A percentile compares a stretch with the other conserved stretches of the same genome.
Evolutionary conservation across 768 basidiomycete genomes (phyloP).

Genomic region (Termitomyces heimii): DNA sequence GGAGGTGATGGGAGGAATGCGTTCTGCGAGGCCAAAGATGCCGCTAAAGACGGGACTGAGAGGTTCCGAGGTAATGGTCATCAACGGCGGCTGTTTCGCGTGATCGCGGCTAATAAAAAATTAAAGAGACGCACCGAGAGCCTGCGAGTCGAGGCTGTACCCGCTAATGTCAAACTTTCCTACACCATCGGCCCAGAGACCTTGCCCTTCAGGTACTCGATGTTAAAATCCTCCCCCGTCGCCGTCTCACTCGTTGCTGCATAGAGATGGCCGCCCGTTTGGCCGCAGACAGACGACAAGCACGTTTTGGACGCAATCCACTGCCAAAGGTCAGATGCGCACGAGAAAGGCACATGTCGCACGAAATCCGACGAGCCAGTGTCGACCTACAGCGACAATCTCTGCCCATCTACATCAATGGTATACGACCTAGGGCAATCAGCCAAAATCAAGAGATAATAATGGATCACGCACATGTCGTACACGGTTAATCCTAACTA

Average conservation of each 20-base stretch:
- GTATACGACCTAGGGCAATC: no score
- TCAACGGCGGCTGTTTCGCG: slow-evolving; percentile 50
- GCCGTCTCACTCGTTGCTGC: slow-evolving; percentile 42
- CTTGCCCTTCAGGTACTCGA: slow-evolving; percentile 55
- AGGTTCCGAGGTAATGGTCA: slow-evolving; percentile 47
- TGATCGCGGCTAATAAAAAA: neutral
- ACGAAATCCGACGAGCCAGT: slow-evolving; percentile 82
- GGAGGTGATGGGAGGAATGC: slow-evolving; percentile 40
- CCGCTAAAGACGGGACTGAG: slow-evolving; percentile 55
- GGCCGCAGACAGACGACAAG: slow-evolving; percentile 43
- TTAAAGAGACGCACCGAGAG: slow-evolving; percentile 45
- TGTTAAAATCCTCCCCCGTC: slow-evolving; percentile 38
- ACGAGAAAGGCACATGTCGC: neutral
- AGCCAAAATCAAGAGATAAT: no score
- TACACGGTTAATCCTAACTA: no score
- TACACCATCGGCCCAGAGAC: slow-evolving; percentile 63
- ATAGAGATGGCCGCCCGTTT: slow-evolving; percentile 44
- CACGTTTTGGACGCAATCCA: slow-evolving; percentile 74
- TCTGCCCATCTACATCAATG: slow-evolving; percentile 38
- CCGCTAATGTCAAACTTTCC: slow-evolving; percentile 61
- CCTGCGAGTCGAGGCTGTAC: slow-evolving; percentile 60
- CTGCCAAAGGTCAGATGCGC: slow-evolving; percentile 26
- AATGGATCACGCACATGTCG: no score
- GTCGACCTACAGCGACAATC: slow-evolving; percentile 65
- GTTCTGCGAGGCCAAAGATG: slow-evolving; percentile 57